Conservation (phyloP, 2,329 filamentous ascomycete genomes). For the Alternaria ethzedia region DNA sequence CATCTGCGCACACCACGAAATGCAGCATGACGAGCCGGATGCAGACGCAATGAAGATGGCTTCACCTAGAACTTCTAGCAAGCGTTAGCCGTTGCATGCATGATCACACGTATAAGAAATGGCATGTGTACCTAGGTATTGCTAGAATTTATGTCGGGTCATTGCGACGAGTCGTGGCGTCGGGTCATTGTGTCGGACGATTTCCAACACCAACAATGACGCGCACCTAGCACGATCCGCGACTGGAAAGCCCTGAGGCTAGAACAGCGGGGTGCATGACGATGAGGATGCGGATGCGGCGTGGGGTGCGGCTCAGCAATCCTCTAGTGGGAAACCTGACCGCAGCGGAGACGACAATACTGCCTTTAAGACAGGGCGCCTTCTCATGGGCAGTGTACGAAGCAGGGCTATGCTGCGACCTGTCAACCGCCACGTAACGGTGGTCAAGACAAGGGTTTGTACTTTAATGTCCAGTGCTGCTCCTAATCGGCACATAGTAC, state of each 20-base stretch:
- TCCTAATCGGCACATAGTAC: conserved; percentile 19
- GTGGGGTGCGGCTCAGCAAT: conserved; percentile 5
- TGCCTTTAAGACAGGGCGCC: conserved; percentile 9
- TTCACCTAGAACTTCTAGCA: background rate
- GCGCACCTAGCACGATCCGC: background rate
- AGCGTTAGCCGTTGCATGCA: background rate
- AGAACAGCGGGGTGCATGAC: conserved; percentile 22
- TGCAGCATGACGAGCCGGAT: background rate
- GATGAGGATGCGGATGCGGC: conserved; percentile 13
- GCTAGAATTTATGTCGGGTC: background rate
- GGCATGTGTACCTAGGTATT: background rate
- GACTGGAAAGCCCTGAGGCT: conserved; percentile 15
- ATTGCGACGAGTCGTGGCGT: background rate
- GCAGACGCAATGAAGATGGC: background rate
- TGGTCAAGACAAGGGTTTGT: no score
- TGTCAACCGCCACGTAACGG: background rate
- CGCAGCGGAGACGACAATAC: conserved; percentile 26
- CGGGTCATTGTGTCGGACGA: background rate
- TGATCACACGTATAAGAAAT: background rate
- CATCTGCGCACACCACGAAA: background rate
- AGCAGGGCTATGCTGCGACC: conserved; percentile 11
- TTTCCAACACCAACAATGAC: conserved; percentile 4
- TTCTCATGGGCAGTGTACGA: conserved; percentile 6
- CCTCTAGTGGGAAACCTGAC: conserved; percentile 16
- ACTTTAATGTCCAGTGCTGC: no score